phyloP scores from a whole-genome alignment of 768 basidiomycete genomes.

The Multifurca ochricompacta region DNA sequence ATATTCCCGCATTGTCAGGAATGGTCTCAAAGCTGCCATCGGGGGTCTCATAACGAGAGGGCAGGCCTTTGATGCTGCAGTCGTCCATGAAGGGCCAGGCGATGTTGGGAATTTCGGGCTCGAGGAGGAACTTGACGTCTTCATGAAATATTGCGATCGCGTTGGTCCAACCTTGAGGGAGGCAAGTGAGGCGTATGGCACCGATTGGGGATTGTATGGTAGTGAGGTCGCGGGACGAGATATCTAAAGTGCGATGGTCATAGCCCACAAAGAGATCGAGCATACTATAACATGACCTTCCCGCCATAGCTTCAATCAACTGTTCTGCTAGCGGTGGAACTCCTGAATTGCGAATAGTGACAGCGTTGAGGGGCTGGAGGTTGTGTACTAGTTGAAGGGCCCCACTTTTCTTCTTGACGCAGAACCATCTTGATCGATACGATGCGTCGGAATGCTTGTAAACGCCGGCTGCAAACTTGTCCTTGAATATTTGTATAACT shows the following conservation, averaged over 20 bases:
- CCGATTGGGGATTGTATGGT: too few relatives aligned
- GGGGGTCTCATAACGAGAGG: not conserved
- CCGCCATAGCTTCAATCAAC: slow-evolving; percentile 28
- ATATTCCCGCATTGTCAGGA: not conserved
- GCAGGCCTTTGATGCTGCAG: not conserved
- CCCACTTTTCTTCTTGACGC: not conserved
- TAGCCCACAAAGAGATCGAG: too few relatives aligned
- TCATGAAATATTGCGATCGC: slow-evolving; percentile 35
- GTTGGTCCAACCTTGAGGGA: slow-evolving; percentile 40
- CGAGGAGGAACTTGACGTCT: slow-evolving; percentile 32
- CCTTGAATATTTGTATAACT: slow-evolving; percentile 29
- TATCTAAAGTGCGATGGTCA: slow-evolving; percentile 28
- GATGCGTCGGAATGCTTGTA: slow-evolving; percentile 21
- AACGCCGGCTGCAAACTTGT: slow-evolving; percentile 34
- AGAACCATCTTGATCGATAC: not conserved
- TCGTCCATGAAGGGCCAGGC: not conserved
- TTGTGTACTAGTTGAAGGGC: slow-evolving; percentile 21
- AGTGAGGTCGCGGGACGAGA: slow-evolving; percentile 26
- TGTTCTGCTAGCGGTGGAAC: slow-evolving; percentile 21
- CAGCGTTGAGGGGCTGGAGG: slow-evolving; percentile 24
- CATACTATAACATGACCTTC: too few relatives aligned
- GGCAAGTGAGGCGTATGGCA: slow-evolving; percentile 23
- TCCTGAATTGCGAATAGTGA: slow-evolving; percentile 20
- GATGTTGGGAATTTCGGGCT: slow-evolving; percentile 33
- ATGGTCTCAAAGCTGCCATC: not conserved